Percentiles rank a stretch among this genome's conserved stretches.
phyloP scores from a whole-genome alignment of 208 protist species.

The Borovskyia barvae region DNA sequence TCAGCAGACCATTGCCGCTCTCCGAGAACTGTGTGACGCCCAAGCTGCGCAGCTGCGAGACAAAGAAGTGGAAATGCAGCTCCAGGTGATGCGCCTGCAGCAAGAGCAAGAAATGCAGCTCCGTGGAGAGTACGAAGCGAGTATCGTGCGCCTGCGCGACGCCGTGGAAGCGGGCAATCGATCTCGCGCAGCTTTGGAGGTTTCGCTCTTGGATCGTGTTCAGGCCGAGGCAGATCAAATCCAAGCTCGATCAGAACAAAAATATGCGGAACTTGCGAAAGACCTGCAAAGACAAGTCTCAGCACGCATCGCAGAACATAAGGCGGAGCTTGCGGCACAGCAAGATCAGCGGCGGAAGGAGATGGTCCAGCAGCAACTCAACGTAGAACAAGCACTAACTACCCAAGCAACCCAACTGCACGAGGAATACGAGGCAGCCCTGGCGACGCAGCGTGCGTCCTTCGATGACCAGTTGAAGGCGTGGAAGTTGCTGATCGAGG shows the following conservation, averaged over 20 bases:
- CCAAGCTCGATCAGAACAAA: conserved; percentile 19
- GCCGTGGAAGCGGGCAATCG: conserved; percentile 28
- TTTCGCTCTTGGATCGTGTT: conserved; percentile 22
- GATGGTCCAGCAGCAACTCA: conserved; percentile 15
- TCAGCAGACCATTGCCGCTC: conserved; percentile 1
- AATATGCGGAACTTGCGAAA: conserved; percentile 19
- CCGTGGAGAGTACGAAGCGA: conserved; percentile 29
- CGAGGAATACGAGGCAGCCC: conserved; percentile 3
- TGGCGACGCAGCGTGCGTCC: conserved; percentile 17
- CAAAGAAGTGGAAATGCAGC: neutral
- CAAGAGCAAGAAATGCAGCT: conserved; percentile 13
- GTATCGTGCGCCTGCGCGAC: conserved; percentile 21
- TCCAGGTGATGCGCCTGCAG: conserved; percentile 1
- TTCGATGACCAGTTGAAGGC: conserved; percentile 1
- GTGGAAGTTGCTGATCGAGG: conserved; percentile 4
- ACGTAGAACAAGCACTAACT: conserved; percentile 17
- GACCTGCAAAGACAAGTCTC: conserved; percentile 3
- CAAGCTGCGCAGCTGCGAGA: conserved; percentile 18
- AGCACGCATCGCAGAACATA: conserved; percentile 9
- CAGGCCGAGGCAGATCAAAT: conserved; percentile 15
- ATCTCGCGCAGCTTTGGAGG: conserved; percentile 18
- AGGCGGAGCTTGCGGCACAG: conserved; percentile 2
- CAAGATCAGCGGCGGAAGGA: conserved; percentile 16
- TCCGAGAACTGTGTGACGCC: conserved; percentile 20
- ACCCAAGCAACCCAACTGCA: conserved; percentile 9